These are phyloP conservation scores for Handroanthus guayacan DNA, from an alignment of 257 asterid species.

Conservation along the genomic window DNA sequence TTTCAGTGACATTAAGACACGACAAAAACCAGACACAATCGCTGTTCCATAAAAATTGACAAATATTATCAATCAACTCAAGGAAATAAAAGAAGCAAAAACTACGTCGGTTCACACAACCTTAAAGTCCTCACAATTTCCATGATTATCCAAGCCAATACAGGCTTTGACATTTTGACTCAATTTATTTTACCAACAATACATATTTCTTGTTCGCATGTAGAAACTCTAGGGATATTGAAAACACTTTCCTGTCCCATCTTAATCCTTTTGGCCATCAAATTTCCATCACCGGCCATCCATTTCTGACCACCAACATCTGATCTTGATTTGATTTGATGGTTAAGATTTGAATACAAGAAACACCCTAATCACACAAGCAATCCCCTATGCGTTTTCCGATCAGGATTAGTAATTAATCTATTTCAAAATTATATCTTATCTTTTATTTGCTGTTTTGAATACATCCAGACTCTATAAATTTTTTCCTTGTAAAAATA, in stretches of 20 bases:
- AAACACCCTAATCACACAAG: conserved; percentile 39
- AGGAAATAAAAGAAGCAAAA: background rate
- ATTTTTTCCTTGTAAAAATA: too few relatives aligned
- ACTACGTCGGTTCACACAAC: background rate
- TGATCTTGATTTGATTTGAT: conserved; percentile 58
- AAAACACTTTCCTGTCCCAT: conserved; percentile 59
- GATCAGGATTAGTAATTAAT: too few relatives aligned
- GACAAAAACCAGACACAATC: background rate
- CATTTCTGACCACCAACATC: conserved; percentile 39
- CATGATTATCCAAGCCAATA: conserved; percentile 31
- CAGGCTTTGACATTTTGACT: conserved; percentile 46
- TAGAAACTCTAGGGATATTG: conserved; percentile 30
- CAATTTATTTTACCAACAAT: conserved; percentile 27
- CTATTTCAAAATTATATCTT: too few relatives aligned
- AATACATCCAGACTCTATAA: too few relatives aligned
- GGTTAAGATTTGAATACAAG: conserved; percentile 60
- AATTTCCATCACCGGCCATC: conserved; percentile 43
- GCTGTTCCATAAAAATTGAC: background rate
- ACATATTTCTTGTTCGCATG: conserved; percentile 26
- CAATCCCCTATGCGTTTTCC: conserved; percentile 8
- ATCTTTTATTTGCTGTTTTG: too few relatives aligned
- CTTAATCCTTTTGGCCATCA: conserved; percentile 44
- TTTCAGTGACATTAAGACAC: background rate
- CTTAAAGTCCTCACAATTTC: conserved; percentile 29
- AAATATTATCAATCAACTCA: conserved; percentile 1